Evolutionary conservation across 1,284 basidiomycete species (phyloP).

Genomic region (Fomitiporia mediterranea): DNA sequence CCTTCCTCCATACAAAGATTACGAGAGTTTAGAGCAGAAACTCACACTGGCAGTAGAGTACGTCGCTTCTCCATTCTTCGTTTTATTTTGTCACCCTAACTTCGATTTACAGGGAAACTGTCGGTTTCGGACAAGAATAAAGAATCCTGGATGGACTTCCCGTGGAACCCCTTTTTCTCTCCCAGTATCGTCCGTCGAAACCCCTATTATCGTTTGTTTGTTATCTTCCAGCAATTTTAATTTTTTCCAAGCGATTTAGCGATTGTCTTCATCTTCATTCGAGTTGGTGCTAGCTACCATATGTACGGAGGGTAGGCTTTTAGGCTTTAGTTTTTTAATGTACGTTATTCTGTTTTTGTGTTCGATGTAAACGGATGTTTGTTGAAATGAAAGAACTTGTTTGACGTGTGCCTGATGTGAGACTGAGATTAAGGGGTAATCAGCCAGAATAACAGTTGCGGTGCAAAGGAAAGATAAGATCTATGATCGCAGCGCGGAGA

Average conservation of each 20-base stretch:
- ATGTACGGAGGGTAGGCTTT: no score
- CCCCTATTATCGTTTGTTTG: background rate
- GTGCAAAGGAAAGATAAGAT: background rate
- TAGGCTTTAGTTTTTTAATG: background rate
- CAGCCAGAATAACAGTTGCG: no score
- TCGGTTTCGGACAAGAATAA: slow-evolving; percentile 43
- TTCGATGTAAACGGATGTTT: background rate
- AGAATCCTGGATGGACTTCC: background rate
- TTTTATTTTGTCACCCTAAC: slow-evolving; percentile 12
- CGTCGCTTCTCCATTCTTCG: slow-evolving; percentile 26
- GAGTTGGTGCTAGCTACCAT: background rate
- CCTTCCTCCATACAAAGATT: slow-evolving; percentile 88
- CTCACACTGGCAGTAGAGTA: slow-evolving; percentile 87
- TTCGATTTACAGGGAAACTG: slow-evolving; percentile 35
- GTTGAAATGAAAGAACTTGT: background rate
- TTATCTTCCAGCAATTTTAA: background rate
- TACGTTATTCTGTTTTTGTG: background rate
- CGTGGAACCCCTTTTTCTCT: background rate
- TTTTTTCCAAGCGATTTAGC: no score
- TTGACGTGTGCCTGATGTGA: no score
- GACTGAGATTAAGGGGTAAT: no score
- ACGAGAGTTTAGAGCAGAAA: slow-evolving; percentile 86
- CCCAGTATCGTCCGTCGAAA: background rate
- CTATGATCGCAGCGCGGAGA: background rate
- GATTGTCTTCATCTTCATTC: no score